Conservation (phyloP, 2,329 filamentous ascomycete species). For the Arthrobotrys musiformis region DNA sequence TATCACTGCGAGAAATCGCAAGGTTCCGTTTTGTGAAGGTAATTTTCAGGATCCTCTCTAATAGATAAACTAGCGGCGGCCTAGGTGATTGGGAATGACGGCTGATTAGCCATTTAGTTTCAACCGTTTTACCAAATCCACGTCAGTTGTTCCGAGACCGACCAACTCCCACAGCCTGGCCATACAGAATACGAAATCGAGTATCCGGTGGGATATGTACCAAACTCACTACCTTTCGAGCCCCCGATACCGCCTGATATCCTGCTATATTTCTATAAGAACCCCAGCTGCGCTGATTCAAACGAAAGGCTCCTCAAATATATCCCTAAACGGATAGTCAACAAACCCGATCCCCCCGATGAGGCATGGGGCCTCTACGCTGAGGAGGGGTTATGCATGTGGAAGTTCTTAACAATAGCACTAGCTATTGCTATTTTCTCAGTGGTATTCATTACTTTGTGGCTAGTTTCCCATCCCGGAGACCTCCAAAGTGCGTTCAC, state of each 20-base stretch:
- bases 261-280: conserved; percentile 15
- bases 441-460: conserved; percentile 12
- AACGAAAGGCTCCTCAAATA: conserved; percentile 17
- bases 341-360: neutral
- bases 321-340: conserved; percentile 31
- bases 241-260: conserved; percentile 19
- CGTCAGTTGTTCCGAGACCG: conserved; percentile 36
- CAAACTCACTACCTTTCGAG: neutral
- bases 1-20: conserved; percentile 16
- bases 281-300: conserved; percentile 21
- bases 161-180: conserved; percentile 10
- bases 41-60: no score
- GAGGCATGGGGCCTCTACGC: conserved; percentile 43
- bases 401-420: neutral
- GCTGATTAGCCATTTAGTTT: conserved; percentile 3
- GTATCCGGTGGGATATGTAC: conserved; percentile 19
- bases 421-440: conserved; percentile 7
- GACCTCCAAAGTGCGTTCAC: conserved; percentile 45
- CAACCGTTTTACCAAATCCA: conserved; percentile 23
- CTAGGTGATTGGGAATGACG: no score
- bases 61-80: no score
- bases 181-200: conserved; percentile 33
- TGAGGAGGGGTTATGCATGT: conserved; percentile 12
- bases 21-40: conserved; percentile 24
- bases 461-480: conserved; percentile 12